phyloP scores from a whole-genome alignment of 371 early-diverging fungal species.

The Rhizopus delemar region DNA sequence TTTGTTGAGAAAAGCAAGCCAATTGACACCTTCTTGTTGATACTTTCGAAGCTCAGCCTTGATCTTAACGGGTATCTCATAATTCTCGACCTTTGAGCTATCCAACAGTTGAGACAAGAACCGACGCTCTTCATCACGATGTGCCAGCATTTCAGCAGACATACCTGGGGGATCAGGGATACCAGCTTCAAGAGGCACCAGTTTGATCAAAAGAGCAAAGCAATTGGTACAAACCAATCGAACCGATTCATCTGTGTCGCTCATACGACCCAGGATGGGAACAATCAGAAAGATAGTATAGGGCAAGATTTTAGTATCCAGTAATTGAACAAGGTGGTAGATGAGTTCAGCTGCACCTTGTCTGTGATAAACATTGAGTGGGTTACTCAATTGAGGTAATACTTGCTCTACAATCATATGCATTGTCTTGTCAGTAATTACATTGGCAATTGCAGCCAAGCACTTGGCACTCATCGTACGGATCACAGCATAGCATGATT shows the following conservation, averaged over 20 bases:
- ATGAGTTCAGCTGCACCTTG: slow-evolving; percentile 88
- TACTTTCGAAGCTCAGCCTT: slow-evolving; percentile 92
- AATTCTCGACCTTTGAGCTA: slow-evolving; percentile 82
- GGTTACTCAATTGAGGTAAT: slow-evolving; percentile 79
- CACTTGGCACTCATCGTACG: slow-evolving; percentile 82
- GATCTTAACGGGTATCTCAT: slow-evolving; percentile 85
- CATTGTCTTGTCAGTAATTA: slow-evolving; percentile 75
- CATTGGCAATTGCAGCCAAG: slow-evolving; percentile 72
- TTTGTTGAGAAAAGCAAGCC: slow-evolving; percentile 96
- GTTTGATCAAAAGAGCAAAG: slow-evolving; percentile 92
- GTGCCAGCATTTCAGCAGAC: slow-evolving; percentile 72
- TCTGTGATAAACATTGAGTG: slow-evolving; percentile 66
- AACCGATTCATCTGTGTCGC: slow-evolving; percentile 87
- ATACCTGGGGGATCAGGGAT: slow-evolving; percentile 91
- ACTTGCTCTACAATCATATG: slow-evolving; percentile 75
- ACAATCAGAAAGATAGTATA: slow-evolving; percentile 95
- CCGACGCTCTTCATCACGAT: slow-evolving; percentile 83
- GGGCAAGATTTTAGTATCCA: slow-evolving; percentile 81
- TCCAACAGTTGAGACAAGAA: slow-evolving; percentile 93
- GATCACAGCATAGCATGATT: slow-evolving; percentile 73
- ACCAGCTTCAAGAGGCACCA: slow-evolving; percentile 90
- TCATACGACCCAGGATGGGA: slow-evolving; percentile 97
- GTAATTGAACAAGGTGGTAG: slow-evolving; percentile 66
- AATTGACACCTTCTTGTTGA: slow-evolving; percentile 97
- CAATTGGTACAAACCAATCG: slow-evolving; percentile 88